These are phyloP conservation scores for Arxiozyma heterogenica DNA, from an alignment of 1,139 yeast genomes.

Conservation along the genomic window DNA sequence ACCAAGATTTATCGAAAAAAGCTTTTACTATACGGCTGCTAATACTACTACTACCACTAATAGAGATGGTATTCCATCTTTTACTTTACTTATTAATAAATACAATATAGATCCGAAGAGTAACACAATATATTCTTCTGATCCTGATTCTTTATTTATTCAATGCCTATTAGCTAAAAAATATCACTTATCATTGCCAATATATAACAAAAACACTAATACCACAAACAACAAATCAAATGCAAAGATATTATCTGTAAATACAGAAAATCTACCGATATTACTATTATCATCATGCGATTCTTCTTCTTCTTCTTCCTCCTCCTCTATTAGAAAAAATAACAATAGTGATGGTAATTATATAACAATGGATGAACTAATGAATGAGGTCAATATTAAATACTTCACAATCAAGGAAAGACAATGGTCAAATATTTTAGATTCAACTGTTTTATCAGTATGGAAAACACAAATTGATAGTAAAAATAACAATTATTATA, in stretches of 20 bases:
- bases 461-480: background rate
- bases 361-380: background rate
- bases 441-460: background rate
- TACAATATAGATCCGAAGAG: background rate
- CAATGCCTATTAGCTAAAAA: slow-evolving; percentile 1
- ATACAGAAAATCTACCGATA: slow-evolving; percentile 1
- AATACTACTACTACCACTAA: background rate
- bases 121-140: background rate
- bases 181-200: background rate
- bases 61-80: background rate
- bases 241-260: background rate
- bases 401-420: background rate
- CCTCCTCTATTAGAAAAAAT: background rate
- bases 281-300: background rate
- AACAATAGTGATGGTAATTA: background rate
- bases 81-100: background rate
- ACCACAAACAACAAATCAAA: background rate
- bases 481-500: no score
- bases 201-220: background rate
- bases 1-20: background rate
- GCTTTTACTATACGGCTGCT: background rate
- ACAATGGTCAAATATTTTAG: background rate
- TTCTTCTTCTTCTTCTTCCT: background rate
- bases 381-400: background rate
- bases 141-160: slow-evolving; percentile 1